phyloP scores from a whole-genome alignment of 345 rosid genomes.

The Kandelia obovata region DNA sequence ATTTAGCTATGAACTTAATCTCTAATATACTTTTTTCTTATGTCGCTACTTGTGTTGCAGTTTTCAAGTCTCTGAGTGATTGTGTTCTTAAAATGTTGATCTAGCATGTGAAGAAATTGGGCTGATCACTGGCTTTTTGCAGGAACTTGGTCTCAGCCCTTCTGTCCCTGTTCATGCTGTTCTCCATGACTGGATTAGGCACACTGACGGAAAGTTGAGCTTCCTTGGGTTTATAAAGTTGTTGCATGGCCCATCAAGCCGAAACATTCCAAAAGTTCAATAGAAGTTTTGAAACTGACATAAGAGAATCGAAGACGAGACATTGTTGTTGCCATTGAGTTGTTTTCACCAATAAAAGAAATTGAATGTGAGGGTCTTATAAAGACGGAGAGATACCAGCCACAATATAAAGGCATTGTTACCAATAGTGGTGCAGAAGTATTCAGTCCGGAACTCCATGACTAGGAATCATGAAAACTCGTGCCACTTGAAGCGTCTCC shows the following conservation, averaged over 20 bases:
- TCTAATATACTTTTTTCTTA: too few relatives aligned
- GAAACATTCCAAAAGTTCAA: conserved; percentile 23
- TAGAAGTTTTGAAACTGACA: conserved; percentile 1
- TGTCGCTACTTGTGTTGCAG: too few relatives aligned
- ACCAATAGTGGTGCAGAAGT: conserved; percentile 7
- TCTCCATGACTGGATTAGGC: conserved; percentile 35
- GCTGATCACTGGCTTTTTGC: conserved; percentile 21
- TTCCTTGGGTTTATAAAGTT: conserved; percentile 78
- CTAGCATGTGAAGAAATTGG: background rate
- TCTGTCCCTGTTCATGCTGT: conserved; percentile 35
- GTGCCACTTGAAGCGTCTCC: conserved; percentile 5
- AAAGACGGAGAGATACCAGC: background rate
- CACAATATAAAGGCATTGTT: background rate
- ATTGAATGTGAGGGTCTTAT: background rate
- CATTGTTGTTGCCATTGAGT: background rate
- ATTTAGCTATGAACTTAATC: too few relatives aligned
- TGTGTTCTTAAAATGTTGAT: too few relatives aligned
- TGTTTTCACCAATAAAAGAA: conserved; percentile 1
- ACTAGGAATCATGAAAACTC: background rate
- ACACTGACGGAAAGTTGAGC: conserved; percentile 32
- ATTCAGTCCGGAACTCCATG: background rate
- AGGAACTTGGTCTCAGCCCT: conserved; percentile 94
- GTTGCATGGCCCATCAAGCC: conserved; percentile 82
- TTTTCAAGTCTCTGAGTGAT: too few relatives aligned
- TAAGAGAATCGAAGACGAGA: background rate